Evolutionary conservation across 306 rosid species (phyloP).

Genomic region (Luffa aegyptiaca): DNA sequence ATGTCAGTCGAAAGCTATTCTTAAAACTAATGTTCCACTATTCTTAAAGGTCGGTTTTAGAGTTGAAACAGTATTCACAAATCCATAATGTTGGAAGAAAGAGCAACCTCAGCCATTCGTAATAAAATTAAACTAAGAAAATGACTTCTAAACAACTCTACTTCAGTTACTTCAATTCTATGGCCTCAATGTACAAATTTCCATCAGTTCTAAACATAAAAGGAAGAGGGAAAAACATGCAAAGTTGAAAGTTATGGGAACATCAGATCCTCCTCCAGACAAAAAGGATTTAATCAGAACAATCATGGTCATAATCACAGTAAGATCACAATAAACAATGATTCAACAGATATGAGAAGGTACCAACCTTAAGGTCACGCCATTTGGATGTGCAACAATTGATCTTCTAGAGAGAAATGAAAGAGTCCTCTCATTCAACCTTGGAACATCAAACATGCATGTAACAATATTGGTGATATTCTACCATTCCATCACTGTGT

Average conservation of each 20-base stretch:
- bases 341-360: no score
- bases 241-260: conserved; percentile 59
- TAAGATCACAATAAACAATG: no score
- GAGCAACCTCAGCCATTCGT: no score
- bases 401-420: conserved; percentile 82
- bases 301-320: not conserved
- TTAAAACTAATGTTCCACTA: not conserved
- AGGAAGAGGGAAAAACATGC: conserved; percentile 30
- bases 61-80: not conserved
- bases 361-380: no score
- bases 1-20: no score
- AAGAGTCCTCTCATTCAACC: conserved; percentile 83
- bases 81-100: no score
- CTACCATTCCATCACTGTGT: no score
- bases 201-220: not conserved
- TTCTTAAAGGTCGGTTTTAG: not conserved
- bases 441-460: conserved; percentile 17
- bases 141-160: no score
- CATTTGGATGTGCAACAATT: conserved; percentile 10
- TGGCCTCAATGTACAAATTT: no score
- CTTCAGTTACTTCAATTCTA: no score
- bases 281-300: not conserved
- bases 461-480: no score
- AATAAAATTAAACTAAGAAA: no score
- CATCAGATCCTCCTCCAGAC: conserved; percentile 57